Evolutionary conservation across 805 yeast genomes (phyloP), one percentile per base, ranked within the genome.

Genomic region (Starmerella khaoyaiensis): DNA sequence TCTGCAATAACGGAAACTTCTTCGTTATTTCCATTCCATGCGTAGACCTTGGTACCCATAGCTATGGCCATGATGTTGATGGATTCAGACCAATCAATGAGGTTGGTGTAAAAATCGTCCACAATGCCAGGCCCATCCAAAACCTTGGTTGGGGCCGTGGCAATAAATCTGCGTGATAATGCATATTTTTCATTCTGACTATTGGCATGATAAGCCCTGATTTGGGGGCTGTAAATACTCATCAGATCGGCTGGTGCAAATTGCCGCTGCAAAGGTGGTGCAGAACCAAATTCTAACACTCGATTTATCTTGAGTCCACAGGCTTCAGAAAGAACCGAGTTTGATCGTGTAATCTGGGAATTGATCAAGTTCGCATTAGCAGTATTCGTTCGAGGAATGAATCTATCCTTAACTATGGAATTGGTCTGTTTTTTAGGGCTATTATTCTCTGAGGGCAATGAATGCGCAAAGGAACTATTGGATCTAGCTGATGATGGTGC

Each of bases 81-180:
- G 21, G 75, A 72, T 46, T 64, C 62, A 6, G 95, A 84, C 97
- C 98, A 90, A 43, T 84, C 74, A 36, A 90, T 58, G 28, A 87
- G 64, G 53, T 84, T 84, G 37, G 84, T 66, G 56, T 87, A 90
- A 57, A 84, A 90, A 61, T 90, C 98, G 58, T 90, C 94, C 17
- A 78, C 69, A 40, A 86, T 68, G 0, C 94, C 95, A 0, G 98
- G 98, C 0, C 97, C 98, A 60, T 90, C 98, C 28, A 90, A 65
- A 1, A 90, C 93, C 45, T 94, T 70, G 47, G 82, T 94, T 1
- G 98, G 97, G 23, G 82, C 80, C 0, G 82, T 73, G 19, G 93
- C 82, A 32, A 90, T 68, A 49, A 75, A 76, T 47, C 93, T 53
- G 41, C 55, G 10, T 17, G 37, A 25, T 4, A 6, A 24, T n/a